Evolutionary conservation across 768 basidiomycete genomes (phyloP), one percentile per base, ranked within the genome.

Genomic region (Hemileccinum rubropunctum): DNA sequence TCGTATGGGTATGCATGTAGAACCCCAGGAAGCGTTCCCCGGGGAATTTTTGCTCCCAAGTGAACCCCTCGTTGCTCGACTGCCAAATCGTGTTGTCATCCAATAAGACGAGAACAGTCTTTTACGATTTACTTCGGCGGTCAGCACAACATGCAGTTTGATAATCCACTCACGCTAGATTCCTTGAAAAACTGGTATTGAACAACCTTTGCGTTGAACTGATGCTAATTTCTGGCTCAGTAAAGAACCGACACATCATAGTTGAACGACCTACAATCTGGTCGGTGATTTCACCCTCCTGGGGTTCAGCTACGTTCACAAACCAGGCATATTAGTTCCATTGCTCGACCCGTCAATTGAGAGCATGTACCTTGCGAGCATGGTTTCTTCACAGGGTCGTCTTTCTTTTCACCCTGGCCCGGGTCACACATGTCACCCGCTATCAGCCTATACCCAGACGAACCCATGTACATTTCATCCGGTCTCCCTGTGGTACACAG

Each of bases 51-150:
- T 82, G 84, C 37, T 77, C 76, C 95, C 95, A 99, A 0, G 84
- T 84, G 68, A 91, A 93, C 1, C 95, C 97, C 68, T 99, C 95
- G 63, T 94, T 98, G 59, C 82, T 83, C 1, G 93, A 97, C 72
- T 98, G 94, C 92, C 92, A 98, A 47, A 98, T 76, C 0, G 80
- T 77, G 53, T 82, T 68, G 61, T 98, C 93, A 1, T 66, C 64
- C 3, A 97, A 77, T 6, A 90, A 85, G 35, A 91, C 83, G 28
- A 99, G 80, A 48, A 98, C 79, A 0, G 93, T 94, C 80, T 91
- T 47, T 36, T 39, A 21, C 20, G 34, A 6, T 34, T 32, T 28
- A 21, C 10, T 23, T 54, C 37, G 61, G 34, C 45, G 37, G 32
- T 12, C 10, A 47, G 20, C 4, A 39, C 23, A 18, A 6, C 14